Base-by-base conservation (phyloP, 345 rosid genomes). In the Alliaria petiolata region DNA sequence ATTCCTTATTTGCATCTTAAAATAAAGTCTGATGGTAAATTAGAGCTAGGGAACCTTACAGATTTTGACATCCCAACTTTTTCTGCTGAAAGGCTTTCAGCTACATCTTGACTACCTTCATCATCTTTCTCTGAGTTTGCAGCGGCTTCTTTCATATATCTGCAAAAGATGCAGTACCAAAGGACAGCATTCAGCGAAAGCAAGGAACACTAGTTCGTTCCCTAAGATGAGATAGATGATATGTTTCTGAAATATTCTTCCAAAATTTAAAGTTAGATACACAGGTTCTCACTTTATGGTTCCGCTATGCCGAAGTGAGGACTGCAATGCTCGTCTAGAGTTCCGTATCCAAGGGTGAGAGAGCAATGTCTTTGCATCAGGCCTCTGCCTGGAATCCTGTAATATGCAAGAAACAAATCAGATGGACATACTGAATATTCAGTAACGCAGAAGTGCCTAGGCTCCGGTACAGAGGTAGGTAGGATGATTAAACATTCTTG, bases 331-430 rank as follows among this genome's bases (percentile, higher is more conserved):
- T 57, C 92, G 92, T 77, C 91, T 84, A 74, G 81, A 88, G 67
- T 90, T 92, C 66, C 81, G 87, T 81, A 95, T 92, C 99, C 99
- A 95, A 75, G 98, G 91, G 78, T 95, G 99, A 77, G 98, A 95
- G 72, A 95, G 97, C 64, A 95, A 69, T n/a, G 97, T 88, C 81
- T 95, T 92, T 58, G 99, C 99, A 87, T 95, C 99, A 55, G 99
- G 98, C 81, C 99, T 85, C 81, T 90, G 92, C 60, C 98, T 86
- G 56, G 99, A 89, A 86, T 95, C 99, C 99, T 95, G 83, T 46
- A 75, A 78, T 25, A 71, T 16, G 47, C 64, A 71, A 76, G 55
- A 52, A 66, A 57, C 12, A 56, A 55, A 47, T 38, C 54, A 62
- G 44, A 55, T 36, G 51, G 38, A 69, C 30, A 69, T 30, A 36